Conservation (phyloP, 306 rosid genomes). For the Urtica urens region DNA sequence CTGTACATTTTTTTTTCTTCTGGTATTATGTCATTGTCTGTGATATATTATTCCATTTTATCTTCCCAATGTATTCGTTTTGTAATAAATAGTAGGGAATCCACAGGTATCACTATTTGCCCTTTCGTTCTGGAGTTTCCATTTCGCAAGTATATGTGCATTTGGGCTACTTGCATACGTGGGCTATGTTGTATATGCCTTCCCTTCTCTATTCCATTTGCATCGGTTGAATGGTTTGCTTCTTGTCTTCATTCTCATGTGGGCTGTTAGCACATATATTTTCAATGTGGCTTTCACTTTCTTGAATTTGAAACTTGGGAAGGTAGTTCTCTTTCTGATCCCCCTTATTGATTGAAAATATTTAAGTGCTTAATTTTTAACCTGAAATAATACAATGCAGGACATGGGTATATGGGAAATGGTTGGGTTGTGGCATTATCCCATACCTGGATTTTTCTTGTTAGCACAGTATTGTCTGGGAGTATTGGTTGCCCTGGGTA, state of each 20-base stretch:
- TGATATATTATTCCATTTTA: no score
- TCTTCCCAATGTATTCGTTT: no score
- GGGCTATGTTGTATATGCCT: conserved; percentile 71
- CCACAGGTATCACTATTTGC: conserved; percentile 84
- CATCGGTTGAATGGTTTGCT: conserved; percentile 92
- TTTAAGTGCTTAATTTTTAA: conserved; percentile 16
- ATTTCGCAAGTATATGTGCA: conserved; percentile 94
- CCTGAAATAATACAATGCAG: conserved; percentile 31
- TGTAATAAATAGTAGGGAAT: no score
- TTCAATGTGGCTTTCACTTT: conserved; percentile 86
- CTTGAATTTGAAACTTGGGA: conserved; percentile 70
- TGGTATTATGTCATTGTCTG: no score
- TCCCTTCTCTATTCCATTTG: conserved; percentile 80
- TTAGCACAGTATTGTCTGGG: conserved; percentile 98
- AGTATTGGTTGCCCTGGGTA: conserved; percentile 89
- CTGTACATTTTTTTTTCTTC: no score
- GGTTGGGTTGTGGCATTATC: conserved; percentile 96
- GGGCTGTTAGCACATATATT: conserved; percentile 98
- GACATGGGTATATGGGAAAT: conserved; percentile 97
- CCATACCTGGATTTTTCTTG: conserved; percentile 86
- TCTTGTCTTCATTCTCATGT: conserved; percentile 96
- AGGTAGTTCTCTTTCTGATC: conserved; percentile 42
- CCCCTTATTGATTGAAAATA: conserved; percentile 12
- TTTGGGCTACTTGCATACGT: conserved; percentile 93
- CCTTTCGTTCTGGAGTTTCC: conserved; percentile 93